These are phyloP conservation scores for Kockovaella imperatae DNA, from an alignment of 768 basidiomycete genomes.

Conservation along the genomic window DNA sequence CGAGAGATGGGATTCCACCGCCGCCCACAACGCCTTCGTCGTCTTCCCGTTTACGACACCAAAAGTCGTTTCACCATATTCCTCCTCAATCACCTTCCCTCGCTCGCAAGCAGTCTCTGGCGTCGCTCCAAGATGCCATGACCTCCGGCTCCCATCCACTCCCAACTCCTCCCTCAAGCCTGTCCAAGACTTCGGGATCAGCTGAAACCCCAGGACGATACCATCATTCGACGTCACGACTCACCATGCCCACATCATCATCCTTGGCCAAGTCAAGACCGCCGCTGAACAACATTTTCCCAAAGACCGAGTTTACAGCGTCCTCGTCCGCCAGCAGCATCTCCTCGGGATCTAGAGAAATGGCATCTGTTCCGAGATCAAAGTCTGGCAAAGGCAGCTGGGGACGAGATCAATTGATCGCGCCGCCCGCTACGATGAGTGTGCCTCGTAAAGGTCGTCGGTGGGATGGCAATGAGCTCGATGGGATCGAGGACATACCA, in stretches of 20 bases:
- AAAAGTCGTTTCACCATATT: constrained; percentile 33
- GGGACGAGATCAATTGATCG: background rate
- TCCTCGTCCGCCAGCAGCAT: no score
- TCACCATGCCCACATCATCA: constrained; percentile 76
- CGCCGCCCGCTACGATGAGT: constrained; percentile 12
- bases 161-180: constrained; percentile 1
- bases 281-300: constrained; percentile 68
- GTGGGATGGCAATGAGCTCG: constrained; percentile 71
- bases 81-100: constrained; percentile 26
- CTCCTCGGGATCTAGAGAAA: background rate
- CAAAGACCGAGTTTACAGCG: constrained; percentile 20
- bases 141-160: constrained; percentile 5
- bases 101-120: constrained; percentile 31
- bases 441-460: constrained; percentile 27
- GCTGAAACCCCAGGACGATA: background rate
- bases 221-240: constrained; percentile 43
- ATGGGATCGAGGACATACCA: constrained; percentile 76
- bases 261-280: constrained; percentile 67
- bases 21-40: constrained; percentile 13
- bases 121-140: constrained; percentile 33
- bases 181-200: no score
- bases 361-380: no score
- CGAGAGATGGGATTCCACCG: no score
- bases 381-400: no score
- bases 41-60: constrained; percentile 32